Evolutionary conservation across 2,329 filamentous ascomycete genomes (phyloP), one percentile per base, ranked within the genome.

Genomic region (Venturia effusa): DNA sequence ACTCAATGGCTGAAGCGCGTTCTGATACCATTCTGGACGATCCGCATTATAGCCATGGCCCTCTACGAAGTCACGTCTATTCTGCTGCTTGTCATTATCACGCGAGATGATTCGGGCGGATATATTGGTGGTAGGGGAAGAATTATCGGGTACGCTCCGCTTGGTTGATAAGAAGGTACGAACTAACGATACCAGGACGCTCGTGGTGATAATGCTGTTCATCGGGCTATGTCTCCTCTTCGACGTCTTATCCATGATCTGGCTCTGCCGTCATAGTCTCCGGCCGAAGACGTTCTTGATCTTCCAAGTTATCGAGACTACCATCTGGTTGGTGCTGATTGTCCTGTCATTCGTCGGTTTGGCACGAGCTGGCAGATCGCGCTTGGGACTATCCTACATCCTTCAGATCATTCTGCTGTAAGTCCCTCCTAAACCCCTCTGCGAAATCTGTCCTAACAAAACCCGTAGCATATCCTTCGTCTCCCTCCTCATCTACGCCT

Each of bases 291-390:
- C 67, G 19, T 75, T 76, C 66, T 69, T 75, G 37, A 71, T 70
- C 57, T 71, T 74, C 69, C 75, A 73, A 62, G 69, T 68, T 59
- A 93, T 74, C 43, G 74, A 76, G 63, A 71, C 73, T 2, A 67
- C 66, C n/a, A 74, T 75, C 65, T 75, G 73, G 70, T 65, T 65
- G 17, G 71, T 67, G 8, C 66, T 73, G 11, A 40, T 75, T 45
- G 65, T 74, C 32, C 66, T 75, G 57, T 70, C 74, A 22, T 65
- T 74, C n/a, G 68, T 72, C 19, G 68, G 68, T 15, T 34, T 57
- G 51, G 30, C 51, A 13, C 48, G 32, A 34, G 32, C 32, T 22
- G 24, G 43, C 8, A 11, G 19, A 8, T 32, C 27, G n/a, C 15
- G 51, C 10, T 55, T 19, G 10, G 32, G 34, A 17, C 32, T 67